Evolutionary conservation across 2,329 filamentous ascomycete species (phyloP).

Genomic region (Elsinoe fawcettii): DNA sequence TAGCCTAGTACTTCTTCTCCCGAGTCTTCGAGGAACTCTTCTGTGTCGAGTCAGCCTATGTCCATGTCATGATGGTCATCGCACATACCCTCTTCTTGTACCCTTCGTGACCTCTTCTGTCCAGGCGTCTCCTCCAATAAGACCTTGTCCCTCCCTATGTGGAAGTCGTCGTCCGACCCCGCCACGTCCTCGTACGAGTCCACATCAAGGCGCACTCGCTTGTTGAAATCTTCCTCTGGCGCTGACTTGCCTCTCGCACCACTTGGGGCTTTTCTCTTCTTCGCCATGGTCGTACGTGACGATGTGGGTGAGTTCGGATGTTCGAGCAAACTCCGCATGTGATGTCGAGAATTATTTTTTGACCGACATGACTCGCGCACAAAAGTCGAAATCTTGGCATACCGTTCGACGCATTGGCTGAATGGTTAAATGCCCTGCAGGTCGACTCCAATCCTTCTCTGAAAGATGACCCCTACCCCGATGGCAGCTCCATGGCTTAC

Average conservation of each 20-base stretch:
- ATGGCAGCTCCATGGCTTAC: too few species aligned
- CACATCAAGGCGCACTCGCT: constrained; percentile 46
- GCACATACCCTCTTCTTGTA: constrained; percentile 42
- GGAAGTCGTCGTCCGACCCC: constrained; percentile 90
- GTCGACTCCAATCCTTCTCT: too few species aligned
- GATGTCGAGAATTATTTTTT: constrained; percentile 14
- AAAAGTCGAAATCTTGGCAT: constrained; percentile 7
- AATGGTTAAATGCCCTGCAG: too few species aligned
- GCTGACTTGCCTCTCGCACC: not conserved
- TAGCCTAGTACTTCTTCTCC: constrained; percentile 57
- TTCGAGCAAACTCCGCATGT: not conserved
- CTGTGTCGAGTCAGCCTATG: constrained; percentile 31
- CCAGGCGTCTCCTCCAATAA: constrained; percentile 73
- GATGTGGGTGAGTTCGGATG: not conserved
- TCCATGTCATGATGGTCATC: not conserved
- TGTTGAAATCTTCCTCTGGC: constrained; percentile 24
- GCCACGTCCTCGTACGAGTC: constrained; percentile 73
- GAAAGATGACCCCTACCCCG: too few species aligned
- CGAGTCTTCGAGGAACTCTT: constrained; percentile 49
- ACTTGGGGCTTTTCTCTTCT: constrained; percentile 21
- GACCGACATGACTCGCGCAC: constrained; percentile 6
- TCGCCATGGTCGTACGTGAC: constrained; percentile 18
- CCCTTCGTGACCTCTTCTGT: constrained; percentile 70
- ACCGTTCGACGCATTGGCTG: not conserved
- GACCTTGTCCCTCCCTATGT: constrained; percentile 77